Percentiles rank a stretch among this genome's conserved stretches.
Evolutionary conservation across 2,329 filamentous ascomycete genomes (phyloP).

Genomic region (Penicillium hesseltinei): DNA sequence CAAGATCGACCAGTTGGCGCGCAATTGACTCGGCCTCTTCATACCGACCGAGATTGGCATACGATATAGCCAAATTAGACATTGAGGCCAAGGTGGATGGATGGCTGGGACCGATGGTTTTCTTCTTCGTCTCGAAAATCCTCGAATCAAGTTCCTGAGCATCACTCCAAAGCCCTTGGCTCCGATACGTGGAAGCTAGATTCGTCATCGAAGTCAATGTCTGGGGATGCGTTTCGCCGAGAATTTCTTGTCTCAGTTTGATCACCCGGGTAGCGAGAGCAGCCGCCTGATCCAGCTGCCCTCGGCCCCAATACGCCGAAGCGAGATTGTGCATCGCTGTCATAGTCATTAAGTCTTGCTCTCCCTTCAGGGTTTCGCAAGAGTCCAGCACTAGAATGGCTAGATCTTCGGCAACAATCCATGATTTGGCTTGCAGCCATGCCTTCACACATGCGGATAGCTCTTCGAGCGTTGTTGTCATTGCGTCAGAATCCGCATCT

Average conservation of each 20-base stretch:
- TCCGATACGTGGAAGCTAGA: constrained; percentile 14
- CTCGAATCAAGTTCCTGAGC: constrained; percentile 10
- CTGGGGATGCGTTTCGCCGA: constrained; percentile 12
- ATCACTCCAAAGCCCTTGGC: constrained; percentile 10
- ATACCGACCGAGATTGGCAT: constrained; percentile 13
- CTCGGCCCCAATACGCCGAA: constrained; percentile 14
- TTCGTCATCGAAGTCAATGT: constrained; percentile 18
- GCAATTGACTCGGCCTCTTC: constrained; percentile 11
- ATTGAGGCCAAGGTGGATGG: constrained; percentile 10
- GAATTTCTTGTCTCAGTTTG: constrained; percentile 1
- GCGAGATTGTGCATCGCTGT: constrained; percentile 16
- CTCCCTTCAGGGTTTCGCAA: constrained; percentile 5
- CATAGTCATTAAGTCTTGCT: constrained; percentile 11
- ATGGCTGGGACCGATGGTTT: constrained; percentile 2
- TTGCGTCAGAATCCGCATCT: background rate
- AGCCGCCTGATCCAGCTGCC: constrained; percentile 10
- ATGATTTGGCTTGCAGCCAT: constrained; percentile 5
- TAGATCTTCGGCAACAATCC: constrained; percentile 11
- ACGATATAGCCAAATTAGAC: constrained; percentile 14
- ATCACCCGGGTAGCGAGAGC: constrained; percentile 4
- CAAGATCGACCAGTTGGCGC: constrained; percentile 4
- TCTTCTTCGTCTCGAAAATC: constrained; percentile 9
- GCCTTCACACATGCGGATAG: constrained; percentile 3
- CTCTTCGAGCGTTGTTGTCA: constrained; percentile 2
- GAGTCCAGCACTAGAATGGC: background rate